Base-by-base conservation (phyloP, 2,329 filamentous ascomycete genomes). In the Didymella keratinophila region DNA sequence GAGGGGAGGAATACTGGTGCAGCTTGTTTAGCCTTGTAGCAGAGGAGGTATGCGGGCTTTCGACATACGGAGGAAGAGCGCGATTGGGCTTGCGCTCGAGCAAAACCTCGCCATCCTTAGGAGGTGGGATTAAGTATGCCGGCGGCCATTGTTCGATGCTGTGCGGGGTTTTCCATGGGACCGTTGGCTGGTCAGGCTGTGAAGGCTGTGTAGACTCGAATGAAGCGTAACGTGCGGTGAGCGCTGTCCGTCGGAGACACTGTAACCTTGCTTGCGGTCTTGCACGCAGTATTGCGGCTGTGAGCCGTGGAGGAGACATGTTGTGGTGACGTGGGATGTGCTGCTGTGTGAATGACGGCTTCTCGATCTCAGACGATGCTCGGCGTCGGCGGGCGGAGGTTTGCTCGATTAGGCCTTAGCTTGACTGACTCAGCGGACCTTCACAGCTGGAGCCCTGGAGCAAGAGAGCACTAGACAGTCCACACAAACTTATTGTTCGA, bases 101-200 rank as follows among this genome's bases (percentile, higher is more conserved):
- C 1, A 76, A 56, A 16, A 76, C 57, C 47, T 76, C 74, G 49
- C 74, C 74, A 32, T 75, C 74, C 61, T 70, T 74, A 5, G 74
- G 74, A 8, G 74, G 71, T 3, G 74, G 72, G 7, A 76, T 74
- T 7, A 76, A 62, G 27, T 69, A 71, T 56, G 74, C 73, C n/a
- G 74, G 74, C 10, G 74, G 70, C 74, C 74, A 76, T 48, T 48
- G 41, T 46, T 55, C 52, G 57, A 76, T 70, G 49, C 74, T 76
- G 23, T 72, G 73, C 11, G 74, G 74, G 55, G 74, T 76, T 60
- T 76, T 76, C 74, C 74, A 76, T 34, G 74, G 74, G 28, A 76
- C 67, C 27, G 71, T 70, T 27, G 73, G 68, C 52, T 65, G 63
- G 9, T 63, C 55, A 18, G 65, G 58, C 30, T 66, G 63, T 34